phyloP scores from a whole-genome alignment of 129 eudicot genomes.

The Oenanthe sinensis region DNA sequence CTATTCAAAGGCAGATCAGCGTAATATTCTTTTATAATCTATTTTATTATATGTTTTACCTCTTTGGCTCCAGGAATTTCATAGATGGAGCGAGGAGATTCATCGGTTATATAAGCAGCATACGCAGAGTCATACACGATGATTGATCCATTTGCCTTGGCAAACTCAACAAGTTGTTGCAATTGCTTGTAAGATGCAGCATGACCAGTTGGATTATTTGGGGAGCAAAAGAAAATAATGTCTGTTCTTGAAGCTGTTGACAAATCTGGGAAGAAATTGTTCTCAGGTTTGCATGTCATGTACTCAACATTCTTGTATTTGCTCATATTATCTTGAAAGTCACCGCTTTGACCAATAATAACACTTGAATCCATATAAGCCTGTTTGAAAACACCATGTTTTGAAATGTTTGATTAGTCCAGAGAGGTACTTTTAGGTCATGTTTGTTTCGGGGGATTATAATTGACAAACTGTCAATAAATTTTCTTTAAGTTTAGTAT shows the following conservation, averaged over 20 bases:
- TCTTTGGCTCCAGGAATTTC: conserved; percentile 90
- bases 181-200: conserved; percentile 67
- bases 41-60: conserved; percentile 24
- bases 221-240: conserved; percentile 78
- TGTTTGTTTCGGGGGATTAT: not conserved
- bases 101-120: conserved; percentile 60
- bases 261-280: conserved; percentile 70
- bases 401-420: not conserved
- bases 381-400: conserved; percentile 21
- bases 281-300: conserved; percentile 72
- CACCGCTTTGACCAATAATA: conserved; percentile 84
- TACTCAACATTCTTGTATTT: conserved; percentile 63
- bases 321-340: conserved; percentile 42
- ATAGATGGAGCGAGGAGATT: conserved; percentile 69
- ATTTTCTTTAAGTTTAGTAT: not conserved
- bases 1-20: not conserved
- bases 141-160: conserved; percentile 70
- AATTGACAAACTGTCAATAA: not conserved
- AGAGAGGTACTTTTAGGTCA: not conserved
- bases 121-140: conserved; percentile 87
- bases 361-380: conserved; percentile 90
- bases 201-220: conserved; percentile 94
- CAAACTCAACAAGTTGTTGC: conserved; percentile 53
- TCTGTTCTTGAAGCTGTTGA: conserved; percentile 60
- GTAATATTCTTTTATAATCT: not conserved